Percentiles rank a stretch among this genome's conserved stretches.
Conservation (phyloP, 2,329 filamentous ascomycete species). For the Anthostomella pinea region DNA sequence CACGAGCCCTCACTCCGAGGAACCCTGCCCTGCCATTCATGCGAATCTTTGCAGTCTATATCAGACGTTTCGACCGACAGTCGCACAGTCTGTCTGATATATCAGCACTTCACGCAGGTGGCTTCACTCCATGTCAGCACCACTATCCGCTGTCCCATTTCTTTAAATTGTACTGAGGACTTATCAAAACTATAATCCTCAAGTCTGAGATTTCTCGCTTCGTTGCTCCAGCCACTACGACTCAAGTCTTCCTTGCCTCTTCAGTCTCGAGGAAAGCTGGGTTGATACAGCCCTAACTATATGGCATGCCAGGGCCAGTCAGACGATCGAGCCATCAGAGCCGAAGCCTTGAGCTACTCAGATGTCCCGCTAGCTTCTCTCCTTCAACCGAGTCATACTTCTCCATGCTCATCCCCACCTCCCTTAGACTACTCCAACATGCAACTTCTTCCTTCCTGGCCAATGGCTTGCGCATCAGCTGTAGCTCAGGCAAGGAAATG, state of each 20-base stretch:
- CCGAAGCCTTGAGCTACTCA: slow-evolving; percentile 19
- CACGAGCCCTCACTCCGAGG: too few species aligned
- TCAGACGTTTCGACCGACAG: too few species aligned
- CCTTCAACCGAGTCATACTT: slow-evolving; percentile 10
- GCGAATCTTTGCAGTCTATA: too few species aligned
- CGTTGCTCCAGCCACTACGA: slow-evolving; percentile 19
- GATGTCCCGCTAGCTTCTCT: slow-evolving; percentile 10
- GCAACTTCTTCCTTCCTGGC: slow-evolving; percentile 20
- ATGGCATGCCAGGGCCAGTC: slow-evolving; percentile 11
- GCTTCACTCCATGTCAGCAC: neutral
- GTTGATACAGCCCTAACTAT: slow-evolving; percentile 12
- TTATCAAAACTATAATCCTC: neutral
- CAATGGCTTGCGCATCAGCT: slow-evolving; percentile 18
- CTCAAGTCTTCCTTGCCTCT: slow-evolving; percentile 14
- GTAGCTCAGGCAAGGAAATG: slow-evolving; percentile 21
- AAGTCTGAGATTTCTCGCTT: slow-evolving; percentile 15
- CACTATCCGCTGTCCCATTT: neutral
- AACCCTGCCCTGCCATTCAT: too few species aligned
- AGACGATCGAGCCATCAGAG: slow-evolving; percentile 15
- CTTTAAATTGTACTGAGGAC: neutral
- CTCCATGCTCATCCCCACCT: slow-evolving; percentile 12
- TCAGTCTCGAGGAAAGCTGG: slow-evolving; percentile 15
- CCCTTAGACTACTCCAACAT: slow-evolving; percentile 25
- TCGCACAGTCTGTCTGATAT: too few species aligned
- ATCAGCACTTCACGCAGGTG: neutral